phyloP scores from a whole-genome alignment of 1,139 yeast species.

The Zhuliangozyma parablackwelliae region DNA sequence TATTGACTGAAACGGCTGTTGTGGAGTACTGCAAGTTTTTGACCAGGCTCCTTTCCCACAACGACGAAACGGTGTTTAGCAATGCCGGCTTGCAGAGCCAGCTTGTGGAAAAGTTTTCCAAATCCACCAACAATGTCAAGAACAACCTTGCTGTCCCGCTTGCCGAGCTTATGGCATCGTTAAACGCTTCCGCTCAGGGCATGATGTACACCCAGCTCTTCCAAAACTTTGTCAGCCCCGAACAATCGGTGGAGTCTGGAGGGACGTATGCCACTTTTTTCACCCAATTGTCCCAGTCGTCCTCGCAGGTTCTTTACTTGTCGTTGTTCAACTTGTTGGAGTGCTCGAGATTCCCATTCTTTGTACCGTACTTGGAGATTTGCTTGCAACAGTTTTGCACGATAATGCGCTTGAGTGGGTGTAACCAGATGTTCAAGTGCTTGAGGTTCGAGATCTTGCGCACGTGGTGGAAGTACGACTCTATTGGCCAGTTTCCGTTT shows the following conservation, averaged over 20 bases:
- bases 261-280: constrained; percentile 38
- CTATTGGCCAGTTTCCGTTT: constrained; percentile 35
- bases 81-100: constrained; percentile 2
- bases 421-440: constrained; percentile 23
- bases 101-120: constrained; percentile 5
- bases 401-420: constrained; percentile 9
- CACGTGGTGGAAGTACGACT: constrained; percentile 36
- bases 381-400: constrained; percentile 21
- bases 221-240: constrained; percentile 28
- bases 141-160: constrained; percentile 3
- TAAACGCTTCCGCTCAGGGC: constrained; percentile 15
- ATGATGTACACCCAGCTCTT: constrained; percentile 28
- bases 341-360: constrained; percentile 27
- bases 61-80: constrained; percentile 6
- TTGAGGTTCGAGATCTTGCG: constrained; percentile 30
- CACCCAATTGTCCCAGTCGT: constrained; percentile 22
- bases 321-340: constrained; percentile 42
- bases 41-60: constrained; percentile 8
- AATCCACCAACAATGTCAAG: constrained; percentile 16
- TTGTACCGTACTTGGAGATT: constrained; percentile 24
- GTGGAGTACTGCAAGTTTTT: constrained; percentile 18
- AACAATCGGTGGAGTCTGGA: constrained; percentile 32
- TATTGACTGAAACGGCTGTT: constrained; percentile 19
- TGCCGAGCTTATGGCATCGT: constrained; percentile 1
- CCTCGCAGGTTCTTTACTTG: constrained; percentile 24